Evolutionary conservation across 139 green algal genomes (phyloP), one percentile per base, ranked within the genome.

Genomic region (Limnomonas spitsbergensis): DNA sequence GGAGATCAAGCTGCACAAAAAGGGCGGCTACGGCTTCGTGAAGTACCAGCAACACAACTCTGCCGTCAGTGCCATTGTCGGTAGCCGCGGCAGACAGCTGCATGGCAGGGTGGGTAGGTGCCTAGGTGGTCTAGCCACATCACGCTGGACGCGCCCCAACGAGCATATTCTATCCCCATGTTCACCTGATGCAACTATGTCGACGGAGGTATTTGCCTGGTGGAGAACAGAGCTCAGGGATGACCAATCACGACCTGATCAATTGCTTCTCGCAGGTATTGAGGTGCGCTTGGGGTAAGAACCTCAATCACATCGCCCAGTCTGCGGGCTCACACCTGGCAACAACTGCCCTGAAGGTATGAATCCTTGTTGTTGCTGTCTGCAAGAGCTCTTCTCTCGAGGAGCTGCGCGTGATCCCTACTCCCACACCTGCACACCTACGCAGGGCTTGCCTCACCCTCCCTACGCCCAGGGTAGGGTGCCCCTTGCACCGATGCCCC

Each of bases 11-110:
- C 80, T 91, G 61, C 84, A 93, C 78, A 84, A 83, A 54, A 92
- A 93, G 79, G 86, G 88, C 40, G 82, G 81, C 39, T 95, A 91
- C 66, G 90, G 85, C 20, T 95, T 95, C 78, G 89, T 92, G 38
- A 82, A 84, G 77, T 92, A 81, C 56, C 52, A 81, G 61, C 9
- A 72, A 4, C 90, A 94, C 66, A 37, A 56, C 40, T 82, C 89
- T 24, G 90, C 90, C 2, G 90, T 93, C 47, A 38, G 67, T 1
- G 90, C 90, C 14, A 94, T 94, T 9, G 80, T 91, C 1, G 77
- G 27, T 6, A 27, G 37, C 39, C 76, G 68, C 68, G 76, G 76
- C 3, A 68, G 26, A 38, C 3, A 68, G 24, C n/a, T 76, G 29
- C 36, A 81, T 3, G 76, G 66, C 39, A 79, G 53, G 74, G 74